These are phyloP conservation scores for Pythium aquatile DNA, from an alignment of 352 stramenopile genomes.

Conservation along the genomic window DNA sequence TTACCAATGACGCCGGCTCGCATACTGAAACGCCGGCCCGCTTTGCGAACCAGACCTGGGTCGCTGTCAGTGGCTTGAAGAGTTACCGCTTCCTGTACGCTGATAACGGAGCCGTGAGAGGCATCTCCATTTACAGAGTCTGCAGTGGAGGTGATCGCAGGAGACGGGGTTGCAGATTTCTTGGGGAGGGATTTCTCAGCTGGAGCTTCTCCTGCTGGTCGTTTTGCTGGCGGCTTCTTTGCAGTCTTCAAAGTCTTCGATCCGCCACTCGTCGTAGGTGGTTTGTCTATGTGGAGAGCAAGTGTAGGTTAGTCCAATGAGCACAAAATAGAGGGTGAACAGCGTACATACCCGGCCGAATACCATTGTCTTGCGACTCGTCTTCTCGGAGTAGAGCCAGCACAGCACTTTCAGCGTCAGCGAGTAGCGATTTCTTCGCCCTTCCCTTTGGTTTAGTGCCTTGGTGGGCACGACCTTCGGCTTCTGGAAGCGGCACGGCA, in stretches of 20 bases:
- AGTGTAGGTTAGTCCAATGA: neutral
- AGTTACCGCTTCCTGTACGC: neutral
- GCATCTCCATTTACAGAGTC: neutral
- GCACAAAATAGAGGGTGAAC: too few relatives aligned
- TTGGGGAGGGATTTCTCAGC: neutral
- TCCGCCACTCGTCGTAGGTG: neutral
- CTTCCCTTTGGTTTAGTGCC: neutral
- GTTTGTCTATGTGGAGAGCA: neutral
- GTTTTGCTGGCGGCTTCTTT: neutral
- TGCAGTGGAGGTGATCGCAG: too few relatives aligned
- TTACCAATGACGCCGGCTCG: constrained; percentile 12
- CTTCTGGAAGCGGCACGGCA: neutral
- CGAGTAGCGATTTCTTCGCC: constrained; percentile 6
- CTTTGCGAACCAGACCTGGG: neutral
- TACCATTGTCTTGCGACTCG: neutral
- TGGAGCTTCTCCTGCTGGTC: neutral
- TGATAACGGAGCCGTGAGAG: neutral
- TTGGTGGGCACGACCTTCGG: neutral
- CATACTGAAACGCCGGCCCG: constrained; percentile 14
- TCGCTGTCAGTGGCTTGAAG: neutral
- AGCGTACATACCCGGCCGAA: too few relatives aligned
- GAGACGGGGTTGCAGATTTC: neutral
- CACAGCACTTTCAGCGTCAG: constrained; percentile 7
- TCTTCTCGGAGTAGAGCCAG: neutral
- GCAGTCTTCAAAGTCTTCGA: neutral